Conservation (phyloP, 257 asterid genomes). For the Leonotis leonurus region DNA sequence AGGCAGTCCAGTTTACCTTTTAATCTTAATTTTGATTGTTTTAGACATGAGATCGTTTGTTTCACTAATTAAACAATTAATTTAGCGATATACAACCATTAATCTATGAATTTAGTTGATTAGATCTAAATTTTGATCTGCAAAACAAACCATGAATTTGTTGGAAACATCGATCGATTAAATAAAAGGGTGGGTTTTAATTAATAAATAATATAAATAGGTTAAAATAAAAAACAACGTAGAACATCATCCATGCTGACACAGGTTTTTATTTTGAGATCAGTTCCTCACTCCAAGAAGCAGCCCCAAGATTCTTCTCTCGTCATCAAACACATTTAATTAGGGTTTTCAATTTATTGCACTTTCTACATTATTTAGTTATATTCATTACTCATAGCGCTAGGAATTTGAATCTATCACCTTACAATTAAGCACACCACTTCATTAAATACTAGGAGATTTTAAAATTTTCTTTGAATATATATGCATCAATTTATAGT, state of each 20-base stretch:
- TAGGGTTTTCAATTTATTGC: slow-evolving; percentile 18
- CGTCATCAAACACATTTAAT: slow-evolving; percentile 31
- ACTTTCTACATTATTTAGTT: not conserved
- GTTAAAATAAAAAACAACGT: slow-evolving; percentile 27
- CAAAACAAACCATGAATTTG: slow-evolving; percentile 35
- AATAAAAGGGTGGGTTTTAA: not conserved
- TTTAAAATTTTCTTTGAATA: too few species aligned
- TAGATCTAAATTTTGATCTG: slow-evolving; percentile 18
- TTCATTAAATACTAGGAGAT: not conserved
- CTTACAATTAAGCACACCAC: not conserved
- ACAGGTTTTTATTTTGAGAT: slow-evolving; percentile 25
- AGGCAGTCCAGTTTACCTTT: too few species aligned
- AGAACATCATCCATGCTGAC: slow-evolving; percentile 67
- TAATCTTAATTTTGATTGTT: too few species aligned
- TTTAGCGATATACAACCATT: slow-evolving; percentile 8
- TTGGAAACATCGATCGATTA: slow-evolving; percentile 40
- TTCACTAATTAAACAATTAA: not conserved
- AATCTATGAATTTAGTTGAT: slow-evolving; percentile 22
- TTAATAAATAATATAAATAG: not conserved
- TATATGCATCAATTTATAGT: not conserved
- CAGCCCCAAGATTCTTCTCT: slow-evolving; percentile 42
- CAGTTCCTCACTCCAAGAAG: slow-evolving; percentile 34
- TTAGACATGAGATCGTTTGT: not conserved
- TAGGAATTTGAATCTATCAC: not conserved
- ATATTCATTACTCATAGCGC: not conserved